Evolutionary conservation across 1,139 yeast genomes (phyloP).

Genomic region (Sugiyamaella novakii): DNA sequence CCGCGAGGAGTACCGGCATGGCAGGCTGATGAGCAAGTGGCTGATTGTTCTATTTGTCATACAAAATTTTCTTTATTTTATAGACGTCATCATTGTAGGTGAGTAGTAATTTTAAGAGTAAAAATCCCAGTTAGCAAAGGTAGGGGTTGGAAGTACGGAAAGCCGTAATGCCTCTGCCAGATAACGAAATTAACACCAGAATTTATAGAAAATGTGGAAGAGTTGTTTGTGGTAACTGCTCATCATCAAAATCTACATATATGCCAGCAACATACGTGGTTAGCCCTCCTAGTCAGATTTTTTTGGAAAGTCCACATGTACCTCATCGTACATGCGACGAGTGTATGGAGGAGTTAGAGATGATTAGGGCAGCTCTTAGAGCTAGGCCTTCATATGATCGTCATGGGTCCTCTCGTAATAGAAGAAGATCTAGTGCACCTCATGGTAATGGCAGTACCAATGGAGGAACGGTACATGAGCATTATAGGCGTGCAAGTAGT

Average conservation of each 20-base stretch:
- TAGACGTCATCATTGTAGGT: slow-evolving; percentile 88
- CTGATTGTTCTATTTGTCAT: slow-evolving; percentile 65
- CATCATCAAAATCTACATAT: slow-evolving; percentile 50
- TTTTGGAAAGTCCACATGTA: slow-evolving; percentile 52
- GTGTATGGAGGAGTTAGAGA: slow-evolving; percentile 63
- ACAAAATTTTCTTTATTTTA: slow-evolving; percentile 61
- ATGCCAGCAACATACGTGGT: slow-evolving; percentile 55
- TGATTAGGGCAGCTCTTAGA: slow-evolving; percentile 49
- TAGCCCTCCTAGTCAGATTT: slow-evolving; percentile 50
- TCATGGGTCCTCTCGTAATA: slow-evolving; percentile 8
- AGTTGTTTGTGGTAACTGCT: slow-evolving; percentile 70
- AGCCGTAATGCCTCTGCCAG: neutral
- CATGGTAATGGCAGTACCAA: neutral
- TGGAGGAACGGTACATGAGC: neutral
- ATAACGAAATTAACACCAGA: neutral
- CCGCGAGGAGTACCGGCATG: slow-evolving; percentile 55
- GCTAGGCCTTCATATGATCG: slow-evolving; percentile 13
- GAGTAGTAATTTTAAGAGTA: slow-evolving; percentile 37
- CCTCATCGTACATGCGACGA: slow-evolving; percentile 71
- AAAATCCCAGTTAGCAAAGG: too few species aligned
- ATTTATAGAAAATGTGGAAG: slow-evolving; percentile 64
- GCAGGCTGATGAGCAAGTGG: slow-evolving; percentile 73
- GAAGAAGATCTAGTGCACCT: slow-evolving; percentile 11
- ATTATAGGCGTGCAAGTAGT: slow-evolving; percentile 9
- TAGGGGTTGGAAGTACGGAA: neutral